Evolutionary conservation across 768 basidiomycete genomes (phyloP), one percentile per base, ranked within the genome.

Genomic region (Ramaria sp.): DNA sequence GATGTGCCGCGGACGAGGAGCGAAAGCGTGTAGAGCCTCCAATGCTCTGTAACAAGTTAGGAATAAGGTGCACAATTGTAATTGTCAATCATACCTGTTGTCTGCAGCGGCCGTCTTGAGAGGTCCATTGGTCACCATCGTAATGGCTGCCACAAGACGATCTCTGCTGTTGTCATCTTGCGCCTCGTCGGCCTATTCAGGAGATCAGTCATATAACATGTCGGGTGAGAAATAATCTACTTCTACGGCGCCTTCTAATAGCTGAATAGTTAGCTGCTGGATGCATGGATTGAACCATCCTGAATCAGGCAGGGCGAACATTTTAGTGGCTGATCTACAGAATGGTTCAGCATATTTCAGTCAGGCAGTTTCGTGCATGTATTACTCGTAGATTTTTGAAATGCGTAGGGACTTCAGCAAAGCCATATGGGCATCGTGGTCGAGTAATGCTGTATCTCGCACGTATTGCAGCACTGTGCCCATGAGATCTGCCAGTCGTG

Each of bases 211-310:
- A 20, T 30, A 39, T 27, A 20, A 15, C 12, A 1, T n/a, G 31
- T n/a, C 31, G 30, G 4, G 51, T 52, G 3, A 20, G 17, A 11
- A 38, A 4, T 7, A 22, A 15, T 10, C 22, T 38, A 57, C 55
- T 45, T 57, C 55, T 7, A 48, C n/a, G 5, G 55, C 55, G 12
- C n/a, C 22, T 41, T 57, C 46, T 45, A 57, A 37, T 20, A 57
- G 11, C 46, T 42, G 37, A 3, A 57, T 7, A 47, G 55, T 57
- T 4, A 57, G 20, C 15, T 20, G 45, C 19, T 57, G 55, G 33
- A 57, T 49, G 20, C 55, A 57, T 10, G 45, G 55, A 45, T 57
- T 57, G 24, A 57, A 57, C 55, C 55, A 57, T 11, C 45, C 55
- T 4, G 55, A 33, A 49, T 57, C 55, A 13, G 46, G 55, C 10